A percentile compares a stretch with the other conserved stretches of the same genome.
These are phyloP conservation scores for Chalciporus piperatus DNA, from an alignment of 768 basidiomycete species.

Conservation along the genomic window DNA sequence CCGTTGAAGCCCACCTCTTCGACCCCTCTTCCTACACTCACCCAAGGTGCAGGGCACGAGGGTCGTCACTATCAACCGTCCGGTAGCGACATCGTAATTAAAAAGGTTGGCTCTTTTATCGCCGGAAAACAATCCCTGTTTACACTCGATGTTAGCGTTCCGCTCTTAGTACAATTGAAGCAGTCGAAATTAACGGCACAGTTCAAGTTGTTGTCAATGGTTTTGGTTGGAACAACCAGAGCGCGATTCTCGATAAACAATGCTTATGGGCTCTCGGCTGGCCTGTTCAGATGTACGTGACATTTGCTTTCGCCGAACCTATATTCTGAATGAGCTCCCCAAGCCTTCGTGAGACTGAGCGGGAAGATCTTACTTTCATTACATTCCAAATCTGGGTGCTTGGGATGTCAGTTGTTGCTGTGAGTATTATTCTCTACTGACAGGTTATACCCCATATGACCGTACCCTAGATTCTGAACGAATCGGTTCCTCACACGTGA, in stretches of 20 bases:
- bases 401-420: conserved; percentile 71
- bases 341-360: conserved; percentile 69
- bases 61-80: not conserved
- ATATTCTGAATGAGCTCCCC: not conserved
- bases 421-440: conserved; percentile 24
- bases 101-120: conserved; percentile 2
- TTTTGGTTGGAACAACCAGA: conserved; percentile 31
- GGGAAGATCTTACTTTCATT: conserved; percentile 77
- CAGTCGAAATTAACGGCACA: conserved; percentile 25
- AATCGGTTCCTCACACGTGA: conserved; percentile 75
- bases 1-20: not conserved
- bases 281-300: conserved; percentile 63
- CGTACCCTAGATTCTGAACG: conserved; percentile 46
- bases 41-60: not conserved
- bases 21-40: not conserved
- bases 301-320: not conserved
- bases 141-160: conserved; percentile 5
- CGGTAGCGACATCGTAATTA: not conserved
- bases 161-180: conserved; percentile 20
- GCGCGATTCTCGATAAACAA: conserved; percentile 38
- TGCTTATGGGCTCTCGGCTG: conserved; percentile 68
- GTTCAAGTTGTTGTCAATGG: conserved; percentile 33
- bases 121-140: not conserved
- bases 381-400: conserved; percentile 79
- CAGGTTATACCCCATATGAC: not conserved